These are phyloP conservation scores for Ceratocystis colombiana DNA, from an alignment of 2,329 filamentous ascomycete genomes.

Conservation along the genomic window DNA sequence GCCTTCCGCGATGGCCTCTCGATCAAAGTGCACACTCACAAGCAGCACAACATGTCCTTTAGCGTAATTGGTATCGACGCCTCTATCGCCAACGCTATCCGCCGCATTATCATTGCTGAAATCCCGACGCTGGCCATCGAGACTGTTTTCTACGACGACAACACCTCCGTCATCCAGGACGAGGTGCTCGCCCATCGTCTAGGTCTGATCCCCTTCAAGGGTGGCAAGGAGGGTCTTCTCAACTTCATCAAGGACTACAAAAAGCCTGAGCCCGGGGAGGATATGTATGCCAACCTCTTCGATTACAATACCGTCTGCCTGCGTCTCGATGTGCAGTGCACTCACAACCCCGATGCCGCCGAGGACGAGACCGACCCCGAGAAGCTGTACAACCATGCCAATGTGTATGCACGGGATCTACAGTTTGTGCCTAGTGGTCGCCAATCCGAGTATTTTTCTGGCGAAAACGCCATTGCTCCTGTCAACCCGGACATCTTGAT, in stretches of 20 bases:
- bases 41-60: constrained; percentile 68
- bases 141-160: constrained; percentile 85
- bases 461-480: constrained; percentile 58
- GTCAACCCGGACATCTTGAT: constrained; percentile 89
- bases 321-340: constrained; percentile 67
- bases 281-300: constrained; percentile 48
- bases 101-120: constrained; percentile 88
- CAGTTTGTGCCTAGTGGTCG: constrained; percentile 65
- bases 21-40: constrained; percentile 76
- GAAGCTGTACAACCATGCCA: constrained; percentile 76
- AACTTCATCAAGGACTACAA: constrained; percentile 74
- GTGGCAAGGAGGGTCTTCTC: constrained; percentile 61
- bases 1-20: constrained; percentile 60
- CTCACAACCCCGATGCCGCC: constrained; percentile 61
- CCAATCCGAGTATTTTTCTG: constrained; percentile 59
- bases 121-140: constrained; percentile 92
- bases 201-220: constrained; percentile 81
- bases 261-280: constrained; percentile 55
- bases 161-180: constrained; percentile 95
- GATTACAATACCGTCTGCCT: constrained; percentile 86
- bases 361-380: constrained; percentile 67
- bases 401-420: constrained; percentile 70
- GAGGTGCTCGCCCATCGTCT: constrained; percentile 87
- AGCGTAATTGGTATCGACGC: constrained; percentile 88
- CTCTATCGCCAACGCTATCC: constrained; percentile 91